These are phyloP conservation scores for Austroboletus eburneus DNA, from an alignment of 768 basidiomycete species.

Conservation along the genomic window DNA sequence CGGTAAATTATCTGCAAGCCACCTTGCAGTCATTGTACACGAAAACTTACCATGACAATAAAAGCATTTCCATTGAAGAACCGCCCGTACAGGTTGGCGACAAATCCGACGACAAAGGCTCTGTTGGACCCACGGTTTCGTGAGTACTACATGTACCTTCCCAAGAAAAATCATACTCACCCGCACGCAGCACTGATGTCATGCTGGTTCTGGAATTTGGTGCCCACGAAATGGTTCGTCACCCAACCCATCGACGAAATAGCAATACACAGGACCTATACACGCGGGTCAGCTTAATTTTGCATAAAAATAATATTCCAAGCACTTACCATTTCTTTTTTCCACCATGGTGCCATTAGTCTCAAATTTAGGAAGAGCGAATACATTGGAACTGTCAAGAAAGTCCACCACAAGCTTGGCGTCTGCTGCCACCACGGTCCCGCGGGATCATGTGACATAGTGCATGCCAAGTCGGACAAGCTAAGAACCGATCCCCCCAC, in stretches of 20 bases:
- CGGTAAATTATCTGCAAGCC: neutral
- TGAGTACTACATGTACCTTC: conserved; percentile 1
- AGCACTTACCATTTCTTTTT: conserved; percentile 42
- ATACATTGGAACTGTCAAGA: conserved; percentile 47
- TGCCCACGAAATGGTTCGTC: conserved; percentile 62
- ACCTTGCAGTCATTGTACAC: neutral
- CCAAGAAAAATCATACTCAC: neutral
- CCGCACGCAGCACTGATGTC: conserved; percentile 66
- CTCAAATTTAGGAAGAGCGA: conserved; percentile 57
- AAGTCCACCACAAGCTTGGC: conserved; percentile 73
- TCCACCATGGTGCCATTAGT: conserved; percentile 56
- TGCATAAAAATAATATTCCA: neutral
- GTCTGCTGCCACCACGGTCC: conserved; percentile 75
- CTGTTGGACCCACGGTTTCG: conserved; percentile 26
- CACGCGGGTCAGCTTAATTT: neutral
- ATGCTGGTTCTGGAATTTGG: conserved; percentile 58
- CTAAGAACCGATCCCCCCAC: conserved; percentile 44
- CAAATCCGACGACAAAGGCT: conserved; percentile 75
- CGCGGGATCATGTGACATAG: conserved; percentile 46
- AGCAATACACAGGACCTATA: conserved; percentile 46
- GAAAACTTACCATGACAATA: conserved; percentile 64
- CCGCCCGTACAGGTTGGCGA: conserved; percentile 74
- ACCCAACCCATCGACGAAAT: conserved; percentile 74
- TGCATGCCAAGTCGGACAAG: conserved; percentile 59
- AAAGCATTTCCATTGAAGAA: conserved; percentile 73